phyloP scores from a whole-genome alignment of 169 alveolate genomes.

The Cryptosporidium tyzzeri region DNA sequence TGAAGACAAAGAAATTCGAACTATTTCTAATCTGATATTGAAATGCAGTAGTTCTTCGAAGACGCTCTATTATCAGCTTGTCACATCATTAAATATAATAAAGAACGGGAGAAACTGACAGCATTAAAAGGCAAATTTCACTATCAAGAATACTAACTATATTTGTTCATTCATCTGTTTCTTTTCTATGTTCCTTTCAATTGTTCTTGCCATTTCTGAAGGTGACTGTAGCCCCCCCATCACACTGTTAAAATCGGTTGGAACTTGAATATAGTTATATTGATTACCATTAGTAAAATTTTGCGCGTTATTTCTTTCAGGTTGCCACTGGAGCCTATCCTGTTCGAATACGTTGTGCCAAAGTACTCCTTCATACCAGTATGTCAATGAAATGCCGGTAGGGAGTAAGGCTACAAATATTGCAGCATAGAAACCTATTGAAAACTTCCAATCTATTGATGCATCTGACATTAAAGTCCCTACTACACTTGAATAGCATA shows the following conservation, averaged over 20 bases:
- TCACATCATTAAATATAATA: slow-evolving; percentile 11
- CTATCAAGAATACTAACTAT: slow-evolving; percentile 1
- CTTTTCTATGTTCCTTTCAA: slow-evolving; percentile 26
- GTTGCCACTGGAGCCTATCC: slow-evolving; percentile 61
- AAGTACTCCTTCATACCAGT: slow-evolving; percentile 62
- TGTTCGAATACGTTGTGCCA: slow-evolving; percentile 62
- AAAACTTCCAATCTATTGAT: slow-evolving; percentile 22
- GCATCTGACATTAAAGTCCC: background rate
- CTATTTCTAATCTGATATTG: background rate
- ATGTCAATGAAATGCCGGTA: slow-evolving; percentile 22
- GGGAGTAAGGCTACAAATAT: slow-evolving; percentile 32
- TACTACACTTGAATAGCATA: slow-evolving; percentile 10
- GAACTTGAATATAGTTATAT: slow-evolving; percentile 35
- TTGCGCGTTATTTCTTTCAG: background rate
- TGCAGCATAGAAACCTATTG: slow-evolving; percentile 34
- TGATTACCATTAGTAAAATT: slow-evolving; percentile 3
- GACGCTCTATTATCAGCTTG: background rate
- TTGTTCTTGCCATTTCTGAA: slow-evolving; percentile 64
- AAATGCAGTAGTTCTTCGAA: slow-evolving; percentile 1
- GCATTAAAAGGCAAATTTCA: background rate
- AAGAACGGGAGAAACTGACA: background rate
- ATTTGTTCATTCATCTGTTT: background rate
- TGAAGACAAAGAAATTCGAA: slow-evolving; percentile 13
- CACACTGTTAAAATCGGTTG: slow-evolving; percentile 37
- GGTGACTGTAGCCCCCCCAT: slow-evolving; percentile 71